Evolutionary conservation across 768 basidiomycete species (phyloP), one percentile per base, ranked within the genome.

Genomic region (Naematelia encephala): DNA sequence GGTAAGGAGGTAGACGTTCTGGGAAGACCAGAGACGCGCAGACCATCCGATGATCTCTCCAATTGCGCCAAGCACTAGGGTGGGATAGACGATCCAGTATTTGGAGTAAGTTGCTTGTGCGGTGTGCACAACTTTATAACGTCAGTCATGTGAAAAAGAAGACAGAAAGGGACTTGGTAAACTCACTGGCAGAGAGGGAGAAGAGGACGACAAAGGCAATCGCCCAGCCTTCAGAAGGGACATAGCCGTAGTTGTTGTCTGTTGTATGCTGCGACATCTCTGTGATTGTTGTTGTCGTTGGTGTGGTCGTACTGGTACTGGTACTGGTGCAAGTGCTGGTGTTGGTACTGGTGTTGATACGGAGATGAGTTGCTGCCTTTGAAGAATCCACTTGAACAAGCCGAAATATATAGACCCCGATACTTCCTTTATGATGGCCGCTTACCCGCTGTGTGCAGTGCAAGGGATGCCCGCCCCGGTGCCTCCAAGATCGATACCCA

Each of bases 21-120:
- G 50, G 26, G 59, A 60, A 14, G 59, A 67, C 67, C 75, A 75
- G 3, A 69, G 58, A 13, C 77, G 51, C 2, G 61, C 75, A 0
- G 66, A 61, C 74, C 74, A 76, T 3, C 76, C 76, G 1, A 73
- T 5, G 16, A 72, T 59, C 47, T 75, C 74, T 21, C 63, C 53
- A 2, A 67, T 23, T 3, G 68, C 70, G 11, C 77, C 73, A 1
- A 70, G 64, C 10, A 76, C 60, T 3, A 73, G 57, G 11, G 74
- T 74, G 0, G 73, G 74, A 53, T 57, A 65, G 46, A 77, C 60
- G 65, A 74, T 69, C 75, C 75, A 78, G 58, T 70, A 71, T 39
- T 67, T 66, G 22, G 61, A 63, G 45, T 71, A 57, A 23, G 19
- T 57, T 1, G 73, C 68, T 59, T 66, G 66, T 27, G 55, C 21